Evolutionary conservation across 106 monocot species (phyloP).

Genomic region (Phalaenopsis equestris): DNA sequence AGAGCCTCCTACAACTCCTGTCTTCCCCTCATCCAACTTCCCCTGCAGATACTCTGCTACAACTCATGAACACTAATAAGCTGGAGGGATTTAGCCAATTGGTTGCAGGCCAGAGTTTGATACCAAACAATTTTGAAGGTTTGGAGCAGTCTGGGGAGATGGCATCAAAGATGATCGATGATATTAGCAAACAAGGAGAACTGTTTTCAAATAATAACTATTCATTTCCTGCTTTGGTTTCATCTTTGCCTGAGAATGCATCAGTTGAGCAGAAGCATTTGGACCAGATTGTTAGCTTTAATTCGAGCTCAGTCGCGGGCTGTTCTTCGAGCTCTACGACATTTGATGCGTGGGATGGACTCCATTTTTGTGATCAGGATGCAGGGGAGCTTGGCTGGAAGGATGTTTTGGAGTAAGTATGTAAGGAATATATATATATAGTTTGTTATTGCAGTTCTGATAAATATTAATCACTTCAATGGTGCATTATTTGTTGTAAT

Average conservation of each 20-base stretch:
- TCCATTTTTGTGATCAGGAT: neutral
- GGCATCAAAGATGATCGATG: neutral
- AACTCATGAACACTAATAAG: no score
- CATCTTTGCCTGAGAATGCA: neutral
- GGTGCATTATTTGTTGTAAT: neutral
- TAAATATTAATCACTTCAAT: neutral
- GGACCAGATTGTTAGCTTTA: neutral
- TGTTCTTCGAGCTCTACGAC: neutral
- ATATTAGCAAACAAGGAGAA: neutral
- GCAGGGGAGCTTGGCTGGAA: constrained; percentile 6
- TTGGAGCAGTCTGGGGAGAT: no score
- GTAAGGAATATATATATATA: no score
- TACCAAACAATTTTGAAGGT: neutral
- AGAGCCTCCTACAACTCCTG: neutral
- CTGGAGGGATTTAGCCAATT: no score
- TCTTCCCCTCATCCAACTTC: neutral
- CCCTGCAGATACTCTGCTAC: neutral
- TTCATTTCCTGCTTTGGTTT: neutral
- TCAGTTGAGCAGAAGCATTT: neutral
- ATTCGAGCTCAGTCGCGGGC: neutral
- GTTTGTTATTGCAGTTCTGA: no score
- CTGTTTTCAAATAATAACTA: neutral
- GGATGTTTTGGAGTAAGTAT: constrained; percentile 5
- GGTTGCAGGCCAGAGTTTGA: neutral
- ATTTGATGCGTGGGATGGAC: neutral